Base-by-base conservation (phyloP, 2,329 filamentous ascomycete species). In the Cytospora mali region DNA sequence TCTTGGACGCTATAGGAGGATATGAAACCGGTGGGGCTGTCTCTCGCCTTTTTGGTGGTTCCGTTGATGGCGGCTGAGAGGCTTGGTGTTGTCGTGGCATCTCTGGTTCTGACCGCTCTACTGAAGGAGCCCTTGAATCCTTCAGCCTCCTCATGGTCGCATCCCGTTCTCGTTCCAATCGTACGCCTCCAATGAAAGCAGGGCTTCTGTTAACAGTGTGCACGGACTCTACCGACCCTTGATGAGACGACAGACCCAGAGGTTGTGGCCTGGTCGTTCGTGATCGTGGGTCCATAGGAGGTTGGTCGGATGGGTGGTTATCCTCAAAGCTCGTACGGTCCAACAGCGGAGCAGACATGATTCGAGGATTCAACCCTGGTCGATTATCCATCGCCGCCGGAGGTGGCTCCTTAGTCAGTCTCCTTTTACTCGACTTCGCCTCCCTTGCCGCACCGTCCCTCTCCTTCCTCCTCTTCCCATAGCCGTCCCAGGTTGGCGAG, bases 401-500 rank as follows among this genome's bases (percentile, higher is more conserved):
- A 3, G 74, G 74, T 21, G 75, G 71, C 49, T 70, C 60, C 67
- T 82, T 81, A 71, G 67, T 75, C 61, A 55, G 65, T 61, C 71
- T 77, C 66, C 72, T 78, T 65, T 74, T 76, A 18, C 73, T 68
- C 7, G 73, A 71, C 61, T 73, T 79, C 62, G 70, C 73, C 48
- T 77, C 74, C 53, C 72, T 74, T n/a, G 57, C 25, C 75, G 18
- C 71, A 39, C 77, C 75, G 16, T 74, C 73, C 68, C 81, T 83
- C 70, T 81, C 84, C 66, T 84, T 81, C 69, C 79, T 82, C 68
- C 82, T 84, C 66, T 80, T 78, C 3, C 79, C 78, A 67, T 84
- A 84, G 25, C 82, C 80, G 66, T 86, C 84, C 85, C 85, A 88
- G 61, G 80, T 86, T 1, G 85, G 85, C 1, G 85, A 88, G 61